Percentiles rank a stretch among this genome's conserved stretches.
Conservation (phyloP, 805 yeast genomes). For the Schwanniomyces occidentalis region DNA sequence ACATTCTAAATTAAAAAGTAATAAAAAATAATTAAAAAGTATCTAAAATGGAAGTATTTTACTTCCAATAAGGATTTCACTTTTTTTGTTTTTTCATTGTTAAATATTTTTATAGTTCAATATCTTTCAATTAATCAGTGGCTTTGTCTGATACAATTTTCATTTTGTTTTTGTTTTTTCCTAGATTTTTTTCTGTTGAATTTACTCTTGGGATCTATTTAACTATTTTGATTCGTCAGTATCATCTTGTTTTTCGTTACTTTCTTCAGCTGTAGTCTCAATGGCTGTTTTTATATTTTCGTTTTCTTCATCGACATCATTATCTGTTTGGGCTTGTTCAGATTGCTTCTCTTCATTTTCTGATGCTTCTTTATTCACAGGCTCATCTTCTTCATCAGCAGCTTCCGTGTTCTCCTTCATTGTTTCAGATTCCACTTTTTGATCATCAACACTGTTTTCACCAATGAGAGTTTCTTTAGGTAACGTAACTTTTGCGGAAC, state of each 20-base stretch:
- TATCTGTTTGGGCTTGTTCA: not conserved
- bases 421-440: slow-evolving; percentile 1
- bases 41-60: no score
- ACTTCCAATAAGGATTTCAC: not conserved
- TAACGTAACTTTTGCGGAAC: slow-evolving; percentile 27
- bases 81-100: not conserved
- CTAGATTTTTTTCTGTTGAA: no score
- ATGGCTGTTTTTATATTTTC: not conserved
- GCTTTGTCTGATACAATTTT: no score
- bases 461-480: slow-evolving; percentile 47
- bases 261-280: not conserved
- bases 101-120: slow-evolving; percentile 4
- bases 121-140: slow-evolving; percentile 8
- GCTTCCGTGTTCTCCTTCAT: not conserved
- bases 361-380: slow-evolving; percentile 4
- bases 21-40: no score
- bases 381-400: slow-evolving; percentile 1
- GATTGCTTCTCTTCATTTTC: slow-evolving; percentile 2
- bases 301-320: slow-evolving; percentile 1
- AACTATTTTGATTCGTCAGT: slow-evolving; percentile 1
- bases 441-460: slow-evolving; percentile 3
- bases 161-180: no score
- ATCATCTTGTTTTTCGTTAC: not conserved
- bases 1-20: no score
- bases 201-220: no score